Percentiles rank a stretch among this genome's conserved stretches.
phyloP scores from a whole-genome alignment of 345 rosid species.

The Sisymbrium irio region DNA sequence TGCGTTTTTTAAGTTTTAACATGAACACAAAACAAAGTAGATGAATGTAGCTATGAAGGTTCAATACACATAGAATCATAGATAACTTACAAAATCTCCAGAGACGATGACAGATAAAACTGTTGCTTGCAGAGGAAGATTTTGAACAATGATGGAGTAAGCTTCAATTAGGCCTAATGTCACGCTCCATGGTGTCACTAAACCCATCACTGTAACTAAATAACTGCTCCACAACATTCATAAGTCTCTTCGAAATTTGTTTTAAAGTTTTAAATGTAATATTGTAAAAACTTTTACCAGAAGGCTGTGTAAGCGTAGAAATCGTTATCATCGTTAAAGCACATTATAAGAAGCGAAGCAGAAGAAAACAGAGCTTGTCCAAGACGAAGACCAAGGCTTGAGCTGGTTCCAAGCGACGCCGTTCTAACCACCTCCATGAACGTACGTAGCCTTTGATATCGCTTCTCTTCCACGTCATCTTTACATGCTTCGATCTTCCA shows the following conservation, averaged over 20 bases:
- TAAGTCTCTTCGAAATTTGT: not conserved
- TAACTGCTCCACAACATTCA: slow-evolving; percentile 41
- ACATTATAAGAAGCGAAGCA: slow-evolving; percentile 60
- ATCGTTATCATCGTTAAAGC: slow-evolving; percentile 45
- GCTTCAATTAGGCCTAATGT: slow-evolving; percentile 53
- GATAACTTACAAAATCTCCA: slow-evolving; percentile 57
- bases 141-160: slow-evolving; percentile 45
- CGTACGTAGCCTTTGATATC: not conserved
- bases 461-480: not conserved
- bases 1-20: not conserved
- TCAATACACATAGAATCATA: not conserved
- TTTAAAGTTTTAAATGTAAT: not conserved
- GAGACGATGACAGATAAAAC: slow-evolving; percentile 41
- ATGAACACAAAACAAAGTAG: not conserved
- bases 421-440: slow-evolving; percentile 26
- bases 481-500: not conserved
- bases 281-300: slow-evolving; percentile 41
- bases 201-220: slow-evolving; percentile 68
- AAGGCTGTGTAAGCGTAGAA: slow-evolving; percentile 61
- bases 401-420: slow-evolving; percentile 53
- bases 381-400: slow-evolving; percentile 58
- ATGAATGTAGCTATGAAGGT: not conserved
- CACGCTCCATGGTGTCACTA: slow-evolving; percentile 65
- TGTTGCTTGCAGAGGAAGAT: slow-evolving; percentile 45
- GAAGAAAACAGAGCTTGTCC: slow-evolving; percentile 52